Conservation (phyloP, 768 basidiomycete species). For the Tylopilus plumbeoviolaceoides region DNA sequence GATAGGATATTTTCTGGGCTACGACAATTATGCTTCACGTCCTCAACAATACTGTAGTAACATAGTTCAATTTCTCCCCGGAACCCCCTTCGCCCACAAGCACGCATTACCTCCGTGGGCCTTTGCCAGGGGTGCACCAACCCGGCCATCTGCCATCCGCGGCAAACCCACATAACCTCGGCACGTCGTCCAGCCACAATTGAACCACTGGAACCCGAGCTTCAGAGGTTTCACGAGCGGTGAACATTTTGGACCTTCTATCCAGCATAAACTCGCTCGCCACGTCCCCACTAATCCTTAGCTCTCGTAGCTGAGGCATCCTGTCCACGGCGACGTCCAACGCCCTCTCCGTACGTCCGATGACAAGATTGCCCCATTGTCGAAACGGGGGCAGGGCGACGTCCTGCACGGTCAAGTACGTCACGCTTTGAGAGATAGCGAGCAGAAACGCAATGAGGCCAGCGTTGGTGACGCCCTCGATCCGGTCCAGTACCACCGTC, state of each 20-base stretch:
- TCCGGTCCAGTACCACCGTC: constrained; percentile 12
- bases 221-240: background rate
- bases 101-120: background rate
- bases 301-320: constrained; percentile 15
- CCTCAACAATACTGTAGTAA: background rate
- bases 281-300: constrained; percentile 20
- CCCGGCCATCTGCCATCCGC: constrained; percentile 21
- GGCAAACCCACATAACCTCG: constrained; percentile 19
- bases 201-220: constrained; percentile 10
- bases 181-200: constrained; percentile 20
- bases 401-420: constrained; percentile 13
- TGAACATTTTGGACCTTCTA: constrained; percentile 18
- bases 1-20: background rate
- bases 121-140: constrained; percentile 17
- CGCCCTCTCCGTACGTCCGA: constrained; percentile 18
- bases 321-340: constrained; percentile 17
- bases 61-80: background rate
- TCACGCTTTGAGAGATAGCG: constrained; percentile 10
- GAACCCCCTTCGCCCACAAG: background rate
- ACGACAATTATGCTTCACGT: background rate
- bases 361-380: constrained; percentile 15
- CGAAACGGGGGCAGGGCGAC: constrained; percentile 17
- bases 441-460: constrained; percentile 15
- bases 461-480: constrained; percentile 19
- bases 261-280: constrained; percentile 25